Evolutionary conservation across 352 stramenopile genomes (phyloP).

Genomic region (Pilasporangium apinafurcum): DNA sequence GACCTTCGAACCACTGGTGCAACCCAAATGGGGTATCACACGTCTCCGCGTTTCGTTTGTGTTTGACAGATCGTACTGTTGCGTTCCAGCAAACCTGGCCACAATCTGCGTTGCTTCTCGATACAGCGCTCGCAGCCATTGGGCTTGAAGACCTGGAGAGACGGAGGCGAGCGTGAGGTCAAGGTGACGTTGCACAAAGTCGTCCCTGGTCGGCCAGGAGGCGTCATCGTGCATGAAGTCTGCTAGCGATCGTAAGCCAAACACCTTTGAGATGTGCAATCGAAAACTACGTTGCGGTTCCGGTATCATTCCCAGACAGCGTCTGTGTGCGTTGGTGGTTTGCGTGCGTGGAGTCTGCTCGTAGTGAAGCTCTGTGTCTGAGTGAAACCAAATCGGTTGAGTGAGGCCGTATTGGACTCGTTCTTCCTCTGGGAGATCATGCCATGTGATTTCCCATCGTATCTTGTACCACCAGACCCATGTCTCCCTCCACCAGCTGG

Average conservation of each 20-base stretch:
- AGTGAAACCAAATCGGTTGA: conserved; percentile 8
- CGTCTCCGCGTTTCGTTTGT: neutral
- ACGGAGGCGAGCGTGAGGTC: too few species aligned
- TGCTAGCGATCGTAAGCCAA: neutral
- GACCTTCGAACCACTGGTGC: neutral
- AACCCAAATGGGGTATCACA: neutral
- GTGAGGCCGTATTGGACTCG: neutral
- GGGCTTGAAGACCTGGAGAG: neutral
- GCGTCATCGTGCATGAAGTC: neutral
- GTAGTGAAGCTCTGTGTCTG: conserved; percentile 3
- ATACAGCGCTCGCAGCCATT: neutral
- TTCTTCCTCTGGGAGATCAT: conserved; percentile 2
- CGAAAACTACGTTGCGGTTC: conserved; percentile 2
- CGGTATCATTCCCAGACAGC: neutral
- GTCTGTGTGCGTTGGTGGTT: neutral
- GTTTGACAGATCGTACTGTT: neutral
- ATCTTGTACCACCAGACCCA: conserved; percentile 8
- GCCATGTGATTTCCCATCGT: conserved; percentile 7
- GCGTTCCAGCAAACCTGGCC: neutral
- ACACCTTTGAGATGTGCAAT: neutral
- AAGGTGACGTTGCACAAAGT: neutral
- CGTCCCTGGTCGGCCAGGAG: neutral
- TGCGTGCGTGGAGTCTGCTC: neutral
- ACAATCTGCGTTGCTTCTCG: neutral
- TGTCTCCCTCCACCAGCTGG: neutral